A percentile compares a stretch with the other conserved stretches of the same genome.
Evolutionary conservation across 495 filamentous ascomycete species (phyloP).

Genomic region (Aspergillus taichungensis): DNA sequence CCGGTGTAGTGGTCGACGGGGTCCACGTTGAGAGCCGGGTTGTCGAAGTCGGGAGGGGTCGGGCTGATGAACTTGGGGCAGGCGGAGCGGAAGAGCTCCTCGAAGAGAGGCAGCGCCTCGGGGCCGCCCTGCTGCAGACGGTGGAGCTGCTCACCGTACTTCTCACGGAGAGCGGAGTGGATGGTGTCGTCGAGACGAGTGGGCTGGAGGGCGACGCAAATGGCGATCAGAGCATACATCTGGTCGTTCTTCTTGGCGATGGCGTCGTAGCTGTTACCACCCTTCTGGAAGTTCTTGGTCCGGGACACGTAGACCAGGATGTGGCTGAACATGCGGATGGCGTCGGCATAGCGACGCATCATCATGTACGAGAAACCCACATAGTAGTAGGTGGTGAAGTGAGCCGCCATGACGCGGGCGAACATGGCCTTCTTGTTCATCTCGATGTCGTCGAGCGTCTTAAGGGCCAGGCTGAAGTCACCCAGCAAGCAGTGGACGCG

Average conservation of each 20-base stretch:
- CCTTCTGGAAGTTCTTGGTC: slow-evolving; percentile 99
- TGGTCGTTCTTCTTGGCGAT: slow-evolving; percentile 99
- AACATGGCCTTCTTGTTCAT: slow-evolving; percentile 99
- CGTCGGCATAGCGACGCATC: slow-evolving; percentile 98
- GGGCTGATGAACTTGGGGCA: slow-evolving; percentile 99
- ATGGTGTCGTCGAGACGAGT: slow-evolving; percentile 97
- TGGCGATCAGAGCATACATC: slow-evolving; percentile 98
- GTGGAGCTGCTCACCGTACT: slow-evolving; percentile 95
- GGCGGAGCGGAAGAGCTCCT: slow-evolving; percentile 89
- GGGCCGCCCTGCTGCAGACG: slow-evolving; percentile 92
- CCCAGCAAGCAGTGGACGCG: slow-evolving; percentile 94
- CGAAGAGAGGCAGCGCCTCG: slow-evolving; percentile 88
- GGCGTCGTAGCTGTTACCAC: slow-evolving; percentile 86
- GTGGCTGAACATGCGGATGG: slow-evolving; percentile 99
- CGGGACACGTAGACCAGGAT: slow-evolving; percentile 98
- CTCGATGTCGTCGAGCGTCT: slow-evolving; percentile 98
- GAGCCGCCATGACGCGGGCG: slow-evolving; percentile 96
- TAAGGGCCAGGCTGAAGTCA: slow-evolving; percentile 95
- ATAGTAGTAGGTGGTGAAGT: slow-evolving; percentile 99
- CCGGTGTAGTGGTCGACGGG: slow-evolving; percentile 93
- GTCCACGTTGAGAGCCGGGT: slow-evolving; percentile 87
- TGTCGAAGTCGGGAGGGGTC: slow-evolving; percentile 93
- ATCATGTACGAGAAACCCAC: slow-evolving; percentile 99
- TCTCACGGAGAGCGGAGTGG: slow-evolving; percentile 94
- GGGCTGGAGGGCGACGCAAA: slow-evolving; percentile 95